phyloP scores from a whole-genome alignment of 257 asterid genomes.

The Hygrophila difformis region DNA sequence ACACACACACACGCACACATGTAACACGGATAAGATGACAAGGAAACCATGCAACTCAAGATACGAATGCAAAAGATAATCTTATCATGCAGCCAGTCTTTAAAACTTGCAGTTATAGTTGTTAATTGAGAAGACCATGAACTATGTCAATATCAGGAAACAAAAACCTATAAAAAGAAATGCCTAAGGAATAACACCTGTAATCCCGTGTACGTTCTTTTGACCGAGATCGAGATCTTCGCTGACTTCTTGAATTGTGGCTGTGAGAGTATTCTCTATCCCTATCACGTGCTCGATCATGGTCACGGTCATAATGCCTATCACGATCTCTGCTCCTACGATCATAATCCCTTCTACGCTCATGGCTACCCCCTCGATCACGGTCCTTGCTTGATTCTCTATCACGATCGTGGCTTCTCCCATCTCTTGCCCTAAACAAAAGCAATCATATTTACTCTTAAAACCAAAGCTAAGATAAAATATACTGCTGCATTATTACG shows the following conservation, averaged over 20 bases:
- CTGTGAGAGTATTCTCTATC: slow-evolving; percentile 60
- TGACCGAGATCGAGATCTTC: slow-evolving; percentile 85
- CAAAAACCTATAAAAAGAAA: background rate
- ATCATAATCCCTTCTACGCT: slow-evolving; percentile 52
- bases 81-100: too few relatives aligned
- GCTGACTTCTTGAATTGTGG: slow-evolving; percentile 70
- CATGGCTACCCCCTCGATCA: slow-evolving; percentile 58
- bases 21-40: too few relatives aligned
- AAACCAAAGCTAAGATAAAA: slow-evolving; percentile 8
- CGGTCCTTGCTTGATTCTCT: slow-evolving; percentile 68
- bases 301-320: slow-evolving; percentile 46
- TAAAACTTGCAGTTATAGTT: too few relatives aligned
- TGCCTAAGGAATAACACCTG: slow-evolving; percentile 33
- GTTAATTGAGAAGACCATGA: background rate
- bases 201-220: slow-evolving; percentile 79
- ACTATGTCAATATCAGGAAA: background rate
- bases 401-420: slow-evolving; percentile 58
- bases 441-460: background rate
- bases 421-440: slow-evolving; percentile 58
- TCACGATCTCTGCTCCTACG: slow-evolving; percentile 64
- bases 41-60: too few relatives aligned
- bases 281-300: slow-evolving; percentile 45
- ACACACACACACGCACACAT: too few relatives aligned
- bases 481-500: background rate
- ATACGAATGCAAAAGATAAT: too few relatives aligned